phyloP scores from a whole-genome alignment of 148 eudicot species.

The Selenicereus undatus region DNA sequence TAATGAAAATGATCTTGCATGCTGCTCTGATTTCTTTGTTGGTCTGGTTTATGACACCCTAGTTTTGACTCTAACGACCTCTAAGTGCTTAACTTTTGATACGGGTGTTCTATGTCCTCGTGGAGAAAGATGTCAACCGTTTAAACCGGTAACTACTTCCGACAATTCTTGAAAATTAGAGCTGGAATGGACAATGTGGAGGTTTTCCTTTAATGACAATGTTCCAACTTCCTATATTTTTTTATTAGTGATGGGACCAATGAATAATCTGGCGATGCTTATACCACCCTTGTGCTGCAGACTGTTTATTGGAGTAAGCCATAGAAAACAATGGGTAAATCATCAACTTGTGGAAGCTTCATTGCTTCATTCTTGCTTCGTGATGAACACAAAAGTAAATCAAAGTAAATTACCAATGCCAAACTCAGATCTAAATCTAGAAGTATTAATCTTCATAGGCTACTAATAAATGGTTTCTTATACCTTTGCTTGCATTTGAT shows the following conservation, averaged over 20 bases:
- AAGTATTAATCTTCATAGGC: not conserved
- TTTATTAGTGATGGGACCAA: not conserved
- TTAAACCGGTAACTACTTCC: not conserved
- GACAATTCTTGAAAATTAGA: not conserved
- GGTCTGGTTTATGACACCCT: not conserved
- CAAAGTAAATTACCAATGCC: no score
- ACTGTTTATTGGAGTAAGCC: not conserved
- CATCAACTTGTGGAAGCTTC: no score
- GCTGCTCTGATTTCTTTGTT: not conserved
- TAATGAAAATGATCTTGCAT: not conserved
- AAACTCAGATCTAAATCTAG: not conserved
- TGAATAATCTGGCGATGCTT: no score
- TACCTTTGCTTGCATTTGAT: no score
- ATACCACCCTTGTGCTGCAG: not conserved
- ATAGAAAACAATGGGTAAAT: no score
- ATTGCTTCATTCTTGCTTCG: no score
- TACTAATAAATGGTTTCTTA: not conserved
- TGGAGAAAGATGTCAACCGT: not conserved
- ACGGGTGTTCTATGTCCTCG: not conserved
- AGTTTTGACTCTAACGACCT: not conserved
- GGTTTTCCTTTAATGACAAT: not conserved
- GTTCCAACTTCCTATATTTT: not conserved
- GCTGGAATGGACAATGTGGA: constrained; percentile 2
- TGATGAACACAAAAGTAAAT: no score
- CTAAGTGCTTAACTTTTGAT: not conserved